phyloP scores from a whole-genome alignment of 208 protist genomes.

The Leishmania martiniquensis region DNA sequence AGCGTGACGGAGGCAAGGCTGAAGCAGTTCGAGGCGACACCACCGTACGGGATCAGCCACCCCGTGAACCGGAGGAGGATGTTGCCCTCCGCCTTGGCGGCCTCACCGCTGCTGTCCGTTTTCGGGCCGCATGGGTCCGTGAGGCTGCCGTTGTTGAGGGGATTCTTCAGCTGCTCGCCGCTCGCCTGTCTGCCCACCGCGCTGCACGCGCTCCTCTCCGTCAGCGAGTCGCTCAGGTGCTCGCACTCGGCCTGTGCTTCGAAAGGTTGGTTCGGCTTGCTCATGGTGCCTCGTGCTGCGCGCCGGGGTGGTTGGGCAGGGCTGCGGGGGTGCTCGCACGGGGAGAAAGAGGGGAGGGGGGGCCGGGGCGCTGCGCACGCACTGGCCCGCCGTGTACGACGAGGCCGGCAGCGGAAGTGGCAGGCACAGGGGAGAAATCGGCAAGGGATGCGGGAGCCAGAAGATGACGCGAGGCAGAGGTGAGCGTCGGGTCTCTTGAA shows the following conservation, averaged over 20 bases:
- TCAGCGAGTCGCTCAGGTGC: neutral
- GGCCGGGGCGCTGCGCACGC: neutral
- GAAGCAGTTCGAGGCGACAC: slow-evolving; percentile 56
- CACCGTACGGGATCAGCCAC: slow-evolving; percentile 47
- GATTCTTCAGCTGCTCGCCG: neutral
- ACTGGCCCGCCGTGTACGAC: neutral
- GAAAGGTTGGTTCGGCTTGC: neutral
- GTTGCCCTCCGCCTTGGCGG: neutral
- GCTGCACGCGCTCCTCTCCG: neutral
- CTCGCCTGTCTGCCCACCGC: too few species aligned
- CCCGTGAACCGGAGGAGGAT: slow-evolving; percentile 12
- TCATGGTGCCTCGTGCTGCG: neutral
- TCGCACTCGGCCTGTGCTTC: neutral
- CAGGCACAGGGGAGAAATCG: too few species aligned
- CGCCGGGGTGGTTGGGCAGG: neutral
- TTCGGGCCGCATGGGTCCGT: neutral
- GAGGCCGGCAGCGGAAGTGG: too few species aligned
- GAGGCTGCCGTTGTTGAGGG: neutral
- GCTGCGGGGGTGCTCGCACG: too few species aligned
- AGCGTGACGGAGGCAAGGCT: slow-evolving; percentile 69
- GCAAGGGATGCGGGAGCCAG: too few species aligned
- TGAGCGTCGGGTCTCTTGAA: too few species aligned
- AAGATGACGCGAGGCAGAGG: too few species aligned
- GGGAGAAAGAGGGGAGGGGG: neutral
- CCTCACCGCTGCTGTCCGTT: neutral